Evolutionary conservation across 176 grass and related monocot genomes (phyloP), one percentile per base, ranked within the genome.

Genomic region (Musa schizocarpa): DNA sequence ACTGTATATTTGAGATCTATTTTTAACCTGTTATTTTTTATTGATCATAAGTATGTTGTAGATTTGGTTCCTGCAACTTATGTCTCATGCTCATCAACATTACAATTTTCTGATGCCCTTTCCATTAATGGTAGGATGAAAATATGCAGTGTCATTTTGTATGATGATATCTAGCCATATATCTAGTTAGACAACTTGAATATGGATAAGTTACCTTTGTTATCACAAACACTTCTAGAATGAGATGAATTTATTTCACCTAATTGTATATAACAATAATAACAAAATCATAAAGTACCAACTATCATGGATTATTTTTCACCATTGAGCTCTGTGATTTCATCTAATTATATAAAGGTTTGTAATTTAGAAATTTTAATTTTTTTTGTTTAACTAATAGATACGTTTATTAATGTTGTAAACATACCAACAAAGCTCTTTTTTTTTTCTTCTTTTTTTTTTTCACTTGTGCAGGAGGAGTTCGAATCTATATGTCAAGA

Each of bases 401-500:
- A 9, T 20, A 50, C 3, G 29, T 69, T 69, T 10, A 27, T 50
- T 17, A 27, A 7, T 13, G 52, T 55, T 25, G 25, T 27, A 54
- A 8, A 10, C 14, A 0, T 12, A 65, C 20, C 0, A 20, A 48
- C 1, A 9, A 73, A 43, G 65, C 43, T 80, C 59, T 67, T 17
- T 43, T 43, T 43, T 34, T 29, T 82, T 9, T 79, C 75, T 43
- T 66, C 43, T 75, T 59, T 17, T 82, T 9, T 81, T 75, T 82
- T 11, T 81, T 75, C 53, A 27, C 89, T 51, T 68, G 13, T 85
- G 80, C 84, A 89, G 90, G 84, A 85, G 67, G 84, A 81, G 50
- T 92, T 92, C 53, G 80, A 83, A n/a, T 63, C 69, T 26, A 3
- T 87, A 72, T 89, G 87, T 63, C 53, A 85, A 54, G 84, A 92